phyloP scores from a whole-genome alignment of 2,329 filamentous ascomycete genomes.

The Fusarium praegraminearum region DNA sequence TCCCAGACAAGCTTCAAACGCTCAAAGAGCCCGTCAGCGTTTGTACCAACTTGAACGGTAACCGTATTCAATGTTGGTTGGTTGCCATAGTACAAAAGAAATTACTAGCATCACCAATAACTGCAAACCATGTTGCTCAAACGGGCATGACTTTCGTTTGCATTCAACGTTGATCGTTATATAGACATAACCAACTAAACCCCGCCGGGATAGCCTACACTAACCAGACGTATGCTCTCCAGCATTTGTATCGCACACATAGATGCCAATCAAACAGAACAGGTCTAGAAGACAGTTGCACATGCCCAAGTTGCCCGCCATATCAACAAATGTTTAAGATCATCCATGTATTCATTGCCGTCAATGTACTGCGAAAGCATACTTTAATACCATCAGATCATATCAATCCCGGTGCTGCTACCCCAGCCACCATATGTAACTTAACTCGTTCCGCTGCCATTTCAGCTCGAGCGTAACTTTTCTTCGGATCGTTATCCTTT shows the following conservation, averaged over 20 bases:
- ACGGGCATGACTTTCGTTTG: neutral
- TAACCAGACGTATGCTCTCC: neutral
- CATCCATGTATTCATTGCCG: conserved; percentile 41
- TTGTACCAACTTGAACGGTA: too few species aligned
- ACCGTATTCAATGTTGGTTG: neutral
- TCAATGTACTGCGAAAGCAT: conserved; percentile 34
- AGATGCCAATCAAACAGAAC: conserved; percentile 3
- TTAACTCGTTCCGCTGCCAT: conserved; percentile 16
- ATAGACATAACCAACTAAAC: conserved; percentile 2
- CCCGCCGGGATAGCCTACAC: neutral
- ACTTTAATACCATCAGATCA: conserved; percentile 28
- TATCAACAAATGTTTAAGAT: conserved; percentile 14
- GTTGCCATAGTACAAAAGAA: neutral
- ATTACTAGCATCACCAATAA: neutral
- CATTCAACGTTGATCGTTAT: conserved; percentile 7
- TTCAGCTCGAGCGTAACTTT: conserved; percentile 25
- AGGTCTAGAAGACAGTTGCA: conserved; percentile 6
- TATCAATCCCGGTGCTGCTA: conserved; percentile 22
- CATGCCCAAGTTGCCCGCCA: neutral
- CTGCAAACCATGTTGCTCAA: neutral
- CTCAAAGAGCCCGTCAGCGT: neutral
- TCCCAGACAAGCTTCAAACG: neutral
- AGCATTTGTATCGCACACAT: neutral
- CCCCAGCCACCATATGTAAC: conserved; percentile 17
- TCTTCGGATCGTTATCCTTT: conserved; percentile 32